A percentile compares a stretch with the other conserved stretches of the same genome.
Conservation (phyloP, 768 basidiomycete species). For the Mrakia gelida region DNA sequence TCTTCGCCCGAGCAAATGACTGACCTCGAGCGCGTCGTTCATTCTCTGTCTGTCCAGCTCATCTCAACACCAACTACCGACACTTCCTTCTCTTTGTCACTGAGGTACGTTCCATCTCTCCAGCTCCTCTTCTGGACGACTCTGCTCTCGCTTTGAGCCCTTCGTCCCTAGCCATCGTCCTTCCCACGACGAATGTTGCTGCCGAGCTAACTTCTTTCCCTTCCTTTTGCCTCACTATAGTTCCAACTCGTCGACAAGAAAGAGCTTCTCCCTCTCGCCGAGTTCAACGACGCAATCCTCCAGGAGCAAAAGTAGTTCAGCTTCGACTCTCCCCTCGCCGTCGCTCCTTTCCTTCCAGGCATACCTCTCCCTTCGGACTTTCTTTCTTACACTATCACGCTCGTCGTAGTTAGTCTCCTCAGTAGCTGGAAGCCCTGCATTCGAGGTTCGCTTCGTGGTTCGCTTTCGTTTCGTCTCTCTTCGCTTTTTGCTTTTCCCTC, state of each 20-base stretch:
- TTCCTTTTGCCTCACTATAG: neutral
- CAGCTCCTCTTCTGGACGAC: neutral
- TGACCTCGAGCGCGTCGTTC: neutral
- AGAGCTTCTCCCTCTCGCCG: constrained; percentile 31
- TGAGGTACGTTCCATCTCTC: constrained; percentile 58
- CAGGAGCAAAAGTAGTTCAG: too few species aligned
- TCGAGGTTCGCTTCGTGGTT: too few species aligned
- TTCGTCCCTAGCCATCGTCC: neutral
- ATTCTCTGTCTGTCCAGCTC: constrained; percentile 55
- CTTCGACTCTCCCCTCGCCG: neutral
- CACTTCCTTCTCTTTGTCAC: constrained; percentile 97
- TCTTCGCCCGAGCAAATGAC: neutral
- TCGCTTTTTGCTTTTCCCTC: too few species aligned
- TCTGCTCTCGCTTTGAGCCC: neutral
- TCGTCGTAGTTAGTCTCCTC: too few species aligned
- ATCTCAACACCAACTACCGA: constrained; percentile 95
- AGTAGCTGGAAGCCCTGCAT: too few species aligned
- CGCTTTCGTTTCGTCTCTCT: too few species aligned
- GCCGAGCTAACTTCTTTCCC: neutral
- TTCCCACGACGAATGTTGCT: too few species aligned
- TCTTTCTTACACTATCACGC: too few species aligned
- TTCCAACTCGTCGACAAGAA: constrained; percentile 33
- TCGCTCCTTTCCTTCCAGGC: neutral
- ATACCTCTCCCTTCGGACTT: neutral
- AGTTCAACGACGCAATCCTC: constrained; percentile 33